phyloP scores from a whole-genome alignment of 768 basidiomycete genomes.

The Pleurotus djamor region DNA sequence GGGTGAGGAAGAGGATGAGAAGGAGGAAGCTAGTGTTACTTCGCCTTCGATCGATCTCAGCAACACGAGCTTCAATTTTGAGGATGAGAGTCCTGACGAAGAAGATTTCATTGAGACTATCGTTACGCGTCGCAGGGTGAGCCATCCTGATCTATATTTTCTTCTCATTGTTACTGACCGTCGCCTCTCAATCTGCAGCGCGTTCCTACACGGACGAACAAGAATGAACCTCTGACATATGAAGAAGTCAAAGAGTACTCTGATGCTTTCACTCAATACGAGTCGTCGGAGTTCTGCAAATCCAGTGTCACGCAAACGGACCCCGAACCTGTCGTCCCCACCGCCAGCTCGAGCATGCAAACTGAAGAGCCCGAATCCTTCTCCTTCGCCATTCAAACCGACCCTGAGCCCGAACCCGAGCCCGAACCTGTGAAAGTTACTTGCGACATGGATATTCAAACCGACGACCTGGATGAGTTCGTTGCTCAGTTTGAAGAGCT shows the following conservation, averaged over 20 bases:
- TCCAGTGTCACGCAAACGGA: slow-evolving; percentile 60
- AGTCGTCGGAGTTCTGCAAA: slow-evolving; percentile 48
- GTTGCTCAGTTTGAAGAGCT: slow-evolving; percentile 37
- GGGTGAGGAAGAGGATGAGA: slow-evolving; percentile 32
- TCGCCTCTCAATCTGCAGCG: no score
- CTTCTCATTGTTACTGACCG: slow-evolving; percentile 3
- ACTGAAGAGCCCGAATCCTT: slow-evolving; percentile 41
- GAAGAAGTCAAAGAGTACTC: slow-evolving; percentile 75
- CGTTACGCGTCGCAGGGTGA: slow-evolving; percentile 76
- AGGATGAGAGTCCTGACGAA: slow-evolving; percentile 51
- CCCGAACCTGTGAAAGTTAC: slow-evolving; percentile 27
- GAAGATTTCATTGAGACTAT: slow-evolving; percentile 86
- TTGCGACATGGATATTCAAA: slow-evolving; percentile 65
- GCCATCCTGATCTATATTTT: slow-evolving; percentile 11
- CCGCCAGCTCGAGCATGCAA: slow-evolving; percentile 51
- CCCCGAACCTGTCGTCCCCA: slow-evolving; percentile 46
- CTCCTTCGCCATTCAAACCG: slow-evolving; percentile 27
- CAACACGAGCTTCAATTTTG: slow-evolving; percentile 36
- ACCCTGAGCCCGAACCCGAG: slow-evolving; percentile 29
- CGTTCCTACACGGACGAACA: slow-evolving; percentile 59
- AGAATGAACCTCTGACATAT: slow-evolving; percentile 44
- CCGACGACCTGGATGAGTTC: slow-evolving; percentile 38
- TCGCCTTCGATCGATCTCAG: slow-evolving; percentile 23
- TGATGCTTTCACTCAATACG: slow-evolving; percentile 72
- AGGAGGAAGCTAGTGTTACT: slow-evolving; percentile 30